Evolutionary conservation across 2,329 filamentous ascomycete species (phyloP).

Genomic region (Phoma sp.): DNA sequence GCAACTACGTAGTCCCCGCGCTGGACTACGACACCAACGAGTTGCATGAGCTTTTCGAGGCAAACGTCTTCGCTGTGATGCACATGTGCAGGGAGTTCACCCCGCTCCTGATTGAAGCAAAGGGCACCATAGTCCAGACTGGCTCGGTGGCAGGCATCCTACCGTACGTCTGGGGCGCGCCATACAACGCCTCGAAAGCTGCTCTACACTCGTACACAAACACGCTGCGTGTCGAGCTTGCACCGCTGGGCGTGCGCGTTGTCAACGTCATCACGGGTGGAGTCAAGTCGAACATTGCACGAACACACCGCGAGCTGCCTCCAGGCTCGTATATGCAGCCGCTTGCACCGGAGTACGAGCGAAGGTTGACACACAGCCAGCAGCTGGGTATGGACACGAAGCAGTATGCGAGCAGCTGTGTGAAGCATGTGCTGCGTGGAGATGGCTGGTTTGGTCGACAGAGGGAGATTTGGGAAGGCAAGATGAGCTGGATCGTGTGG

Average conservation of each 20-base stretch:
- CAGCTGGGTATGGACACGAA: slow-evolving; percentile 59
- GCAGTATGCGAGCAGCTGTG: slow-evolving; percentile 62
- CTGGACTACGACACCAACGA: slow-evolving; percentile 57
- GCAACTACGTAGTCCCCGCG: slow-evolving; percentile 64
- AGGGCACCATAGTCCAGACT: slow-evolving; percentile 55
- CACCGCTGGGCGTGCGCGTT: slow-evolving; percentile 57
- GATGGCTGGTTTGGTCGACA: slow-evolving; percentile 47
- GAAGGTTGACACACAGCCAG: slow-evolving; percentile 61
- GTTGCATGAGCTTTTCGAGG: slow-evolving; percentile 39
- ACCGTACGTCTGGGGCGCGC: slow-evolving; percentile 42
- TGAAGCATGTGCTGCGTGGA: slow-evolving; percentile 56
- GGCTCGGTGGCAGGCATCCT: slow-evolving; percentile 53
- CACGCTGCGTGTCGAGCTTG: slow-evolving; percentile 64
- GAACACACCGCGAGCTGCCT: slow-evolving; percentile 57
- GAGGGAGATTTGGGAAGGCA: slow-evolving; percentile 63
- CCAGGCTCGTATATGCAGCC: slow-evolving; percentile 60
- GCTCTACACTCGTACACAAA: slow-evolving; percentile 65
- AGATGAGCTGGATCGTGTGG: slow-evolving; percentile 57
- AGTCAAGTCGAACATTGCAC: slow-evolving; percentile 64
- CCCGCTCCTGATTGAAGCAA: slow-evolving; percentile 58
- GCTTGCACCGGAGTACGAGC: slow-evolving; percentile 58
- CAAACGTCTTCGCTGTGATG: slow-evolving; percentile 65
- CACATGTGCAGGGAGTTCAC: slow-evolving; percentile 63
- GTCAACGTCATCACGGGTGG: slow-evolving; percentile 63
- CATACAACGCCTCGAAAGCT: slow-evolving; percentile 66